A percentile compares a stretch with the other conserved stretches of the same genome.
Evolutionary conservation across 2,329 filamentous ascomycete species (phyloP).

Genomic region (Leptodontidium sp.): DNA sequence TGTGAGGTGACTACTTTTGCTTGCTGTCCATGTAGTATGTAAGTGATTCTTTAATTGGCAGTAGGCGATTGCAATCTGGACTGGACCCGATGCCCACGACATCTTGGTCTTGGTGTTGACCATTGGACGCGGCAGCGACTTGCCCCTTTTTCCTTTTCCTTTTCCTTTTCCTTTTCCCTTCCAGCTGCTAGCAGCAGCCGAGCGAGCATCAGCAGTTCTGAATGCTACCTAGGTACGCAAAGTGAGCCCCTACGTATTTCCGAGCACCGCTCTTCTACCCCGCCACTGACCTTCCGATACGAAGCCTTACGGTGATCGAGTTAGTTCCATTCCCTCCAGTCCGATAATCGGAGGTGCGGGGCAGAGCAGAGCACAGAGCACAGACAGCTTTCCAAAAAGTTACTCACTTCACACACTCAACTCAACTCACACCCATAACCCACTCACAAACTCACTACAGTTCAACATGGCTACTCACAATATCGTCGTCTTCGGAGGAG

Average conservation of each 20-base stretch:
- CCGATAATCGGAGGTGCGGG: slow-evolving; percentile 34
- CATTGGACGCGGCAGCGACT: too few species aligned
- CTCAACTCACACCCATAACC: background rate
- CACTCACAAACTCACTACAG: background rate
- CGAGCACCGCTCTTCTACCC: background rate
- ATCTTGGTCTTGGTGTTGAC: too few species aligned
- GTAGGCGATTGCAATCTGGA: too few species aligned
- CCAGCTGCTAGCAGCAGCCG: too few species aligned
- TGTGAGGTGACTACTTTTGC: background rate
- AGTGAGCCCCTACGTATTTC: background rate
- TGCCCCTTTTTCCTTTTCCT: too few species aligned
- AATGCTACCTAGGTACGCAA: background rate
- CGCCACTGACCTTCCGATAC: background rate
- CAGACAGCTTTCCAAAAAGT: background rate
- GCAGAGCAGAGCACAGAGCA: slow-evolving; percentile 18
- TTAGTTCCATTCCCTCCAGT: background rate
- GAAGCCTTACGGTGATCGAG: too few species aligned
- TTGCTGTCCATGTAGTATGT: too few species aligned
- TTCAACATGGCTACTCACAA: slow-evolving; percentile 73
- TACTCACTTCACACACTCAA: background rate
- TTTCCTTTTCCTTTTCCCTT: too few species aligned
- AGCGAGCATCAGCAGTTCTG: background rate
- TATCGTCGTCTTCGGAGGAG: slow-evolving; percentile 82
- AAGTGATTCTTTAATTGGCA: background rate
- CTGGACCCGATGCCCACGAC: too few species aligned